Base-by-base conservation (phyloP, 2,329 filamentous ascomycete genomes). In the Dothidotthia symphoricarpi region DNA sequence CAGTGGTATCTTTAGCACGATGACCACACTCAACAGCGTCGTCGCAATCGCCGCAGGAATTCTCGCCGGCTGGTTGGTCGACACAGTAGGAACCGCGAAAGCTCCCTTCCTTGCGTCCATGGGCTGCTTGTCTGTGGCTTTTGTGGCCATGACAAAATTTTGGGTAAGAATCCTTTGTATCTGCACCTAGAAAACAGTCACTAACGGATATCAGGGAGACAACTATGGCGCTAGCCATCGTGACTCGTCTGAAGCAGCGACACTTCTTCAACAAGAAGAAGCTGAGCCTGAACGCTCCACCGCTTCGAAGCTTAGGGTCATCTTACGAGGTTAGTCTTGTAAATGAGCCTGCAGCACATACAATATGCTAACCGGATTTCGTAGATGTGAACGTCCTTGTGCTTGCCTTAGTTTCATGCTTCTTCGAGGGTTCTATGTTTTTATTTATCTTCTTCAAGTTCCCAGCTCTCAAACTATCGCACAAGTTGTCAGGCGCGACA, bases 401-500 rank as follows among this genome's bases (percentile, higher is more conserved):
- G 2, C 64, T 82, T 4, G 71, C 69, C 2, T 59, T 81, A 28
- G 70, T 73, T 3, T 75, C 76, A 3, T 78, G 73, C 41, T 72
- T 79, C 55, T 81, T 82, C 51, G 80, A 83, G 61, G 77, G 77
- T 14, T 72, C 76, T 17, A 77, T 82, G 69, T 82, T 81, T 52
- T 68, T 82, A 9, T 81, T 81, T 52, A 75, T 82, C 39, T 82
- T 81, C 59, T 81, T 80, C 66, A 81, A 78, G 74, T 75, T 77
- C 1, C 74, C 76, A 1, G 73, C 76, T 3, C 63, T 82, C n/a
- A 74, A 59, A 36, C 45, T 60, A 9, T 57, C 51, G 26, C 60
- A 63, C 28, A 51, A 61, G 27, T 19, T 61, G 15, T 43, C 57
- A 8, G 57, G 53, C 12, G 52, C 56, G n/a, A 53, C 51, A 34